A percentile compares a stretch with the other conserved stretches of the same genome.
Evolutionary conservation across 176 grass and related monocot genomes (phyloP).

Genomic region (Dendrocalamus sinicus): DNA sequence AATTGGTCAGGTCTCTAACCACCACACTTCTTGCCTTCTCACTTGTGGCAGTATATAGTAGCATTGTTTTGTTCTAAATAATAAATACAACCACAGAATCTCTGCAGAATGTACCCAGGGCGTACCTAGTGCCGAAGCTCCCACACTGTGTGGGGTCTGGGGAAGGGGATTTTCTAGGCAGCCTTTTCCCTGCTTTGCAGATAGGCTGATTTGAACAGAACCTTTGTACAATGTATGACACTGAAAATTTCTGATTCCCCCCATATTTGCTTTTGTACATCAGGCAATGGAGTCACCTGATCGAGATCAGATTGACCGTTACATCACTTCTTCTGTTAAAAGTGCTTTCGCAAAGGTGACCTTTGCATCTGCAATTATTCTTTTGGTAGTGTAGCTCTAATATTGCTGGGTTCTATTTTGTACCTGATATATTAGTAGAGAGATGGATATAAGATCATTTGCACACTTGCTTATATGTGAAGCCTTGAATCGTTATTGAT

Average conservation of each 20-base stretch:
- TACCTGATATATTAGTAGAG: not conserved
- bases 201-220: no score
- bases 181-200: no score
- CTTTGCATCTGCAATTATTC: slow-evolving; percentile 41
- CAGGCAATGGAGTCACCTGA: slow-evolving; percentile 70
- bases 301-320: slow-evolving; percentile 86
- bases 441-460: slow-evolving; percentile 41
- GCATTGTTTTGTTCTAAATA: slow-evolving; percentile 29
- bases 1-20: not conserved
- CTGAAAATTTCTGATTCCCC: slow-evolving; percentile 36
- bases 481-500: slow-evolving; percentile 23
- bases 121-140: no score
- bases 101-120: not conserved
- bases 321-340: slow-evolving; percentile 94
- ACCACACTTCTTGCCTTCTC: slow-evolving; percentile 19
- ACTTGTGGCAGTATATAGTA: slow-evolving; percentile 32
- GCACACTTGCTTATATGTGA: slow-evolving; percentile 18
- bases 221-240: not conserved
- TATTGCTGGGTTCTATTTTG: slow-evolving; percentile 23
- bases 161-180: no score
- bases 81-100: not conserved
- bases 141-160: no score
- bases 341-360: slow-evolving; percentile 82
- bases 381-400: slow-evolving; percentile 34
- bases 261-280: slow-evolving; percentile 44